Evolutionary conservation across 768 basidiomycete species (phyloP), one percentile per base, ranked within the genome.

Genomic region (Russula griseocarnosa): DNA sequence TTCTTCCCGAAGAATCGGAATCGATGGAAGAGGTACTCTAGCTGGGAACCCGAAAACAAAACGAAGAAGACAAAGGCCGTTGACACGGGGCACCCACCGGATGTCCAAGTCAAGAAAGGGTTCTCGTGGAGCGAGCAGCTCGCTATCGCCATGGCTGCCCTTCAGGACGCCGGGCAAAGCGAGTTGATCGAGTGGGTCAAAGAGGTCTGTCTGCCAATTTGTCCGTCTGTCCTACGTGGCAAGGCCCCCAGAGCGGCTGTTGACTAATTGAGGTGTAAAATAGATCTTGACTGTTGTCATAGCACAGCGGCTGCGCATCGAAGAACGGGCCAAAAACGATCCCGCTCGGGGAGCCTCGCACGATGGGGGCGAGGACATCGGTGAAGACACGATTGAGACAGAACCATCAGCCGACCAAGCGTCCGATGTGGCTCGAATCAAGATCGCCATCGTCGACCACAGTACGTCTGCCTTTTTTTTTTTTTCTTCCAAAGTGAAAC

Each of bases 1-100:
- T 92, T 92, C 79, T 94, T 89, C 78, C 92, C 92, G 16, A 95
- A 91, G 79, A 92, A 91, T 74, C 82, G 88, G 67, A 85, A 87
- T 18, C 78, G 87, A 69, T 94, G 93, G 90, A 93, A 94, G 75
- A 83, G 85, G 69, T 90, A 82, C 71, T 92, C 90, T 9, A 89
- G 86, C 68, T 87, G 85, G 83, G 81, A 87, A 74, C 86, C 87
- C 0, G 78, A 79, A 44, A 68, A 67, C 66, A 86, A 75, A 69
- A 76, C 68, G 72, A 73, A 73, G 58, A 55, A 58, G 56, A n/a
- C 28, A 60, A 70, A 71, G 46, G 75, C 78, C 55, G 72, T 73
- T 55, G 82, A 83, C 66, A 76, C 72, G 14, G 73, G 74, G 55
- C 80, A 80, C 72, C 82, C 85, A 44, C 81, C 78, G 16, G 94